Percentiles rank a stretch among this genome's conserved stretches.
These are phyloP conservation scores for Trametes villosa DNA, from an alignment of 768 basidiomycete genomes.

Conservation along the genomic window DNA sequence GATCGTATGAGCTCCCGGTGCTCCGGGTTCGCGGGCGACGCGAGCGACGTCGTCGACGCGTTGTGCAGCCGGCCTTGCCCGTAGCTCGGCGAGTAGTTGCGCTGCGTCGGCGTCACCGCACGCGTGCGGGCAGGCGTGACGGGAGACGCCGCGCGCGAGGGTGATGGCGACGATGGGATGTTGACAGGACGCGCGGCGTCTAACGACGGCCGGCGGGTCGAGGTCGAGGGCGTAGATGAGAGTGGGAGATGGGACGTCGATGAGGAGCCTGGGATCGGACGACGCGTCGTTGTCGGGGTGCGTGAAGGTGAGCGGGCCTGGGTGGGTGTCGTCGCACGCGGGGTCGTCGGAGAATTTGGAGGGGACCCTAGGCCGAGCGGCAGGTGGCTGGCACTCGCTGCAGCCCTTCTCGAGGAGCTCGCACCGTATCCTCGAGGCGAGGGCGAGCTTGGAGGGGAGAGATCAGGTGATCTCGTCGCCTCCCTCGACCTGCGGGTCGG, in stretches of 20 bases:
- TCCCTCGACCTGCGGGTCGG: slow-evolving; percentile 39
- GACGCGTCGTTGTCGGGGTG: slow-evolving; percentile 42
- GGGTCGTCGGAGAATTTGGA: slow-evolving; percentile 44
- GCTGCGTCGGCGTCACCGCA: slow-evolving; percentile 33
- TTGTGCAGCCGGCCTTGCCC: slow-evolving; percentile 60
- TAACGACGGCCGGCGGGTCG: slow-evolving; percentile 34
- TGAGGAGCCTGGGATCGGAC: slow-evolving; percentile 53
- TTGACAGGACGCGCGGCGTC: slow-evolving; percentile 38
- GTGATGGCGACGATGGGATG: slow-evolving; percentile 43
- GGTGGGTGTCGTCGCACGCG: slow-evolving; percentile 46
- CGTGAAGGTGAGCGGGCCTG: slow-evolving; percentile 49
- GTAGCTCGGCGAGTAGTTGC: slow-evolving; percentile 40
- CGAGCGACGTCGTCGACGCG: slow-evolving; percentile 61
- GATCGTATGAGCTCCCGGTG: slow-evolving; percentile 70
- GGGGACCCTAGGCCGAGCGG: slow-evolving; percentile 42
- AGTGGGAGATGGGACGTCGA: slow-evolving; percentile 53
- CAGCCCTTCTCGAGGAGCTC: slow-evolving; percentile 42
- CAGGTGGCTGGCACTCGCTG: slow-evolving; percentile 47
- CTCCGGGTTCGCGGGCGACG: slow-evolving; percentile 52
- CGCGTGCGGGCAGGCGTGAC: slow-evolving; percentile 51
- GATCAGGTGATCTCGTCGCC: slow-evolving; percentile 27
- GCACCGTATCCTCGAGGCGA: slow-evolving; percentile 45
- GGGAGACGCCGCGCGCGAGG: slow-evolving; percentile 46
- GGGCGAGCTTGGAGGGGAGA: slow-evolving; percentile 50
- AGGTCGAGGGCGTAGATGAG: slow-evolving; percentile 34